These are phyloP conservation scores for Pluteus cervinus DNA, from an alignment of 768 basidiomycete genomes.

Conservation along the genomic window DNA sequence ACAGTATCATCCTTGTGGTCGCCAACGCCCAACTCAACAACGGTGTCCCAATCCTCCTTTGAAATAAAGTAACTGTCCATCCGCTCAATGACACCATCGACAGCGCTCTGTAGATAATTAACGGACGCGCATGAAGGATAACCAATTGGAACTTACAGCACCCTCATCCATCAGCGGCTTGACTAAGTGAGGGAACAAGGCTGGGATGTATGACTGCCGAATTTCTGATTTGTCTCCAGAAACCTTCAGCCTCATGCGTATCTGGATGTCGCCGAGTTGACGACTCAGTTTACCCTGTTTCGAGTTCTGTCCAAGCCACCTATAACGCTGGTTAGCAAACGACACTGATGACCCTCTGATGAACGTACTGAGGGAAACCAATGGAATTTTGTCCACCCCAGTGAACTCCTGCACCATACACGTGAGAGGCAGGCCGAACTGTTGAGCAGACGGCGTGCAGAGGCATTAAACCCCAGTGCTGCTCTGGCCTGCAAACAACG, in stretches of 20 bases:
- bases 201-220: constrained; percentile 85
- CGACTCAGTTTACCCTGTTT: constrained; percentile 79
- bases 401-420: constrained; percentile 69
- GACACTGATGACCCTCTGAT: not conserved
- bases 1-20: constrained; percentile 67
- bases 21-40: constrained; percentile 90
- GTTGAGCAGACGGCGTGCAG: constrained; percentile 89
- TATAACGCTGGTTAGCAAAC: constrained; percentile 21
- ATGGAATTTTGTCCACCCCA: constrained; percentile 64
- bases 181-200: constrained; percentile 78
- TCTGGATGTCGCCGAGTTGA: constrained; percentile 85
- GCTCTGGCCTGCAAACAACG: constrained; percentile 59
- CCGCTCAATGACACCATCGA: constrained; percentile 73
- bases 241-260: constrained; percentile 90
- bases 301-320: constrained; percentile 98
- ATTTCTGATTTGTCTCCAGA: constrained; percentile 90
- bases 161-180: constrained; percentile 72
- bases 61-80: constrained; percentile 96
- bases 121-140: constrained; percentile 2
- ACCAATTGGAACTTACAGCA: constrained; percentile 45
- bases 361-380: constrained; percentile 77
- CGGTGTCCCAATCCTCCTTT: constrained; percentile 95
- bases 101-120: constrained; percentile 50
- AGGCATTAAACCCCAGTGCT: constrained; percentile 95
- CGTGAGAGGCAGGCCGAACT: constrained; percentile 76